A percentile compares a stretch with the other conserved stretches of the same genome.
Conservation (phyloP, 2,329 filamentous ascomycete genomes). For the Fusarium proliferatum region DNA sequence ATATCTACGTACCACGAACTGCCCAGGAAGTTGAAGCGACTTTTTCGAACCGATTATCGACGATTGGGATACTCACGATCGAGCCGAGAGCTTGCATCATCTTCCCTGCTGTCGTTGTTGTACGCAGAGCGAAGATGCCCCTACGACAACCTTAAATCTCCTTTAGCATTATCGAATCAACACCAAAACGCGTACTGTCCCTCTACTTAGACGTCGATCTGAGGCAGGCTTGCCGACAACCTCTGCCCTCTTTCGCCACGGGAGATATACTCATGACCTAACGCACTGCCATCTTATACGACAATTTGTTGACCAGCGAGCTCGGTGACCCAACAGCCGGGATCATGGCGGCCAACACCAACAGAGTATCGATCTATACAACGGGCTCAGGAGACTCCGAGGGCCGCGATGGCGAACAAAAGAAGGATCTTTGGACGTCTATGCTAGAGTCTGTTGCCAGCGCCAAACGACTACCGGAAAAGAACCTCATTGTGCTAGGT, state of each 20-base stretch:
- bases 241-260: not conserved
- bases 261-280: constrained; percentile 25
- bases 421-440: constrained; percentile 93
- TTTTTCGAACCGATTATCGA: not conserved
- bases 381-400: constrained; percentile 66
- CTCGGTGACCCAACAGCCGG: constrained; percentile 31
- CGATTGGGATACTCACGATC: constrained; percentile 16
- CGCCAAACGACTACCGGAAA: constrained; percentile 89
- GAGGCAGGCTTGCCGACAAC: not conserved
- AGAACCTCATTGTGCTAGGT: constrained; percentile 90
- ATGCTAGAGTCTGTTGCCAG: constrained; percentile 92
- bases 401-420: constrained; percentile 73
- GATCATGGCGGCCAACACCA: constrained; percentile 63
- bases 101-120: constrained; percentile 7
- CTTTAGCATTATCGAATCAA: constrained; percentile 38
- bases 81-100: not conserved
- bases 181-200: constrained; percentile 37
- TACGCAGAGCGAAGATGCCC: constrained; percentile 44
- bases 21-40: constrained; percentile 12
- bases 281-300: constrained; percentile 8
- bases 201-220: constrained; percentile 11
- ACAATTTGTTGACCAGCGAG: constrained; percentile 16
- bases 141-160: constrained; percentile 39
- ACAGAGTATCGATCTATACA: constrained; percentile 70
- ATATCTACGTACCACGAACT: constrained; percentile 32